A percentile compares a stretch with the other conserved stretches of the same genome.
phyloP scores from a whole-genome alignment of 495 filamentous ascomycete genomes.

The Mycothermus thermophilus region DNA sequence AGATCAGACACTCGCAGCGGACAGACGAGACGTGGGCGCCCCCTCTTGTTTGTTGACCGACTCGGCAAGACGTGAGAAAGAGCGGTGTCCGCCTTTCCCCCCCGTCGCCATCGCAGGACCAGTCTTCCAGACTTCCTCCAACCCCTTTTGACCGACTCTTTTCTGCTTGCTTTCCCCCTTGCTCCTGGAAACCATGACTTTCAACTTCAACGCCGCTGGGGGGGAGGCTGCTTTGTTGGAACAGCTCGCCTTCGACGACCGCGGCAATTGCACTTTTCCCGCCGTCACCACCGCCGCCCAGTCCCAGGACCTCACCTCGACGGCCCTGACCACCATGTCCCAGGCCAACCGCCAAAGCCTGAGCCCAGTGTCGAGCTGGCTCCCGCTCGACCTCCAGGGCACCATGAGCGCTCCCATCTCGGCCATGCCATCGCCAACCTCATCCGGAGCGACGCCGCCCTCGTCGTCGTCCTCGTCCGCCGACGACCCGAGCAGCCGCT shows the following conservation, averaged over 20 bases:
- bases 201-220: conserved; percentile 39
- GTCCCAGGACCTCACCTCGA: conserved; percentile 29
- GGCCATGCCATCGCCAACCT: conserved; percentile 28
- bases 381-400: conserved; percentile 32
- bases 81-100: conserved; percentile 25
- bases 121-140: conserved; percentile 19
- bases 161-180: no score
- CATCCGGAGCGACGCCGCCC: conserved; percentile 26
- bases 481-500: conserved; percentile 11
- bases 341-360: conserved; percentile 25
- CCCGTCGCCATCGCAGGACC: conserved; percentile 8
- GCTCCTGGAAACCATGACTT: conserved; percentile 46
- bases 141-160: conserved; percentile 12
- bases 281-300: conserved; percentile 28
- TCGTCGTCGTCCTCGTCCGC: conserved; percentile 16
- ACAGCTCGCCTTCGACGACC: conserved; percentile 40
- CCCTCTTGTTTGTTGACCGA: conserved; percentile 21
- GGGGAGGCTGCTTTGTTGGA: conserved; percentile 39
- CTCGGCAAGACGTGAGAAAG: conserved; percentile 18
- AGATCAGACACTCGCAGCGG: no score
- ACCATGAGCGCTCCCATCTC: conserved; percentile 18
- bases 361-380: conserved; percentile 28
- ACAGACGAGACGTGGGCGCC: no score
- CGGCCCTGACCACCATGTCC: conserved; percentile 31
- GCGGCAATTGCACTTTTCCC: conserved; percentile 28